A percentile compares a stretch with the other conserved stretches of the same genome.
phyloP scores from a whole-genome alignment of 148 eudicot species.

The Dianthus caryophyllus region DNA sequence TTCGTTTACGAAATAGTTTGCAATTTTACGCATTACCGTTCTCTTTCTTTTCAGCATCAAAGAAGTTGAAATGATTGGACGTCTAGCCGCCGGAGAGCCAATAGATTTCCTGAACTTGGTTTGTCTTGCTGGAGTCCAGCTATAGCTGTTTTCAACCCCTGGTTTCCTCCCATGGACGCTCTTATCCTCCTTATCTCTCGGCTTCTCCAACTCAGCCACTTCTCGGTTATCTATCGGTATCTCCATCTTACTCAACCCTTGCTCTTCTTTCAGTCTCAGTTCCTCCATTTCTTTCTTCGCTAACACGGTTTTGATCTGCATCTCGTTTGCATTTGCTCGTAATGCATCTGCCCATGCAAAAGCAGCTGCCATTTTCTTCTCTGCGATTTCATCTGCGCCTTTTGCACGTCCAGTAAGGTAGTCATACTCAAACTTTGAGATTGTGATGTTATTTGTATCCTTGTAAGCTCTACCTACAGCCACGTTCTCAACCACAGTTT shows the following conservation, averaged over 20 bases:
- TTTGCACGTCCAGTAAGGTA: conserved; percentile 62
- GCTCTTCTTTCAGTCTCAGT: conserved; percentile 40
- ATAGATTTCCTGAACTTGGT: conserved; percentile 38
- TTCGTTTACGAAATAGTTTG: conserved; percentile 45
- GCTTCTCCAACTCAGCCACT: conserved; percentile 27
- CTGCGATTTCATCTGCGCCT: conserved; percentile 60
- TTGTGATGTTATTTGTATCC: conserved; percentile 46
- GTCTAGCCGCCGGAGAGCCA: conserved; percentile 45
- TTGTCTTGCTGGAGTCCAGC: conserved; percentile 41
- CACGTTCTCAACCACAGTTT: conserved; percentile 40
- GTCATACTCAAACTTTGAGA: conserved; percentile 76
- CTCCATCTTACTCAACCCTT: conserved; percentile 24
- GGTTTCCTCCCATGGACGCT: conserved; percentile 32
- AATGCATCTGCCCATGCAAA: conserved; percentile 69
- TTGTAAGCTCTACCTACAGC: conserved; percentile 52
- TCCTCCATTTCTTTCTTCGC: conserved; percentile 34
- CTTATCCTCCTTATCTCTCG: conserved; percentile 22
- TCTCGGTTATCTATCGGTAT: conserved; percentile 14
- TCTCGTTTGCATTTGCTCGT: conserved; percentile 62
- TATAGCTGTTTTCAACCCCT: conserved; percentile 24
- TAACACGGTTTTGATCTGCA: conserved; percentile 35
- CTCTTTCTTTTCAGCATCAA: conserved; percentile 43
- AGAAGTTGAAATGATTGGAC: conserved; percentile 38
- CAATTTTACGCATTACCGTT: conserved; percentile 44
- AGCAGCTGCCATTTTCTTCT: conserved; percentile 83